A percentile compares a stretch with the other conserved stretches of the same genome.
Evolutionary conservation across 2,329 filamentous ascomycete species (phyloP).

Genomic region (Calonectria naviculata): DNA sequence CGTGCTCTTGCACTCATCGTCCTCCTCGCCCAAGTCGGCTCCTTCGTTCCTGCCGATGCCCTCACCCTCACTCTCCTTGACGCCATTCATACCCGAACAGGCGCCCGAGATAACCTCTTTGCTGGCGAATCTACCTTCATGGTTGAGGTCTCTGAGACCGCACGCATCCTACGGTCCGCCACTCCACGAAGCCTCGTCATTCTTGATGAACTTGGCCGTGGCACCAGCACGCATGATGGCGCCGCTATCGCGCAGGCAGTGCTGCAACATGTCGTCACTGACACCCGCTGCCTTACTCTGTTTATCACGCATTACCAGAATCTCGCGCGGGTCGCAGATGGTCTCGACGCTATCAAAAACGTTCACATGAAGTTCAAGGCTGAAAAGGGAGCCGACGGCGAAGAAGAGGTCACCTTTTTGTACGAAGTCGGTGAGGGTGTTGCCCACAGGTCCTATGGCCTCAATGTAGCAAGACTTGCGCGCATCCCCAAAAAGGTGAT

Average conservation of each 20-base stretch:
- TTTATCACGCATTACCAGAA: conserved; percentile 99
- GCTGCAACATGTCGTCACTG: conserved; percentile 82
- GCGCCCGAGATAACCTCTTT: conserved; percentile 95
- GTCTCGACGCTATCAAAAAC: conserved; percentile 79
- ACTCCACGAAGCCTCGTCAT: conserved; percentile 88
- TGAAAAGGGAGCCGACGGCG: conserved; percentile 55
- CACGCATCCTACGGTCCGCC: conserved; percentile 89
- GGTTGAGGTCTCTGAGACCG: conserved; percentile 95
- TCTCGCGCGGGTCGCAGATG: conserved; percentile 76
- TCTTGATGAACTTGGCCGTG: conserved; percentile 92
- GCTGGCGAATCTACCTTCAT: conserved; percentile 97
- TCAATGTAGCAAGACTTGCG: conserved; percentile 92
- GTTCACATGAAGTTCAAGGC: conserved; percentile 91
- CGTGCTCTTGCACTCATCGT: conserved; percentile 90
- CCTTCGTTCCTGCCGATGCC: conserved; percentile 85
- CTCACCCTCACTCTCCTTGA: conserved; percentile 85
- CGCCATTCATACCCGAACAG: conserved; percentile 95
- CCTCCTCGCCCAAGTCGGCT: conserved; percentile 95
- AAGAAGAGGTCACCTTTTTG: conserved; percentile 90
- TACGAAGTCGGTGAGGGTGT: conserved; percentile 94
- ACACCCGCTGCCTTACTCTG: conserved; percentile 81
- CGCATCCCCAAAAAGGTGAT: conserved; percentile 82
- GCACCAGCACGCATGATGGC: conserved; percentile 94
- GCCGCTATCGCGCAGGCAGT: conserved; percentile 96
- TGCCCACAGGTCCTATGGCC: conserved; percentile 91